These are phyloP conservation scores for Globisporangium mamillatum DNA, from an alignment of 352 stramenopile species.

Conservation along the genomic window DNA sequence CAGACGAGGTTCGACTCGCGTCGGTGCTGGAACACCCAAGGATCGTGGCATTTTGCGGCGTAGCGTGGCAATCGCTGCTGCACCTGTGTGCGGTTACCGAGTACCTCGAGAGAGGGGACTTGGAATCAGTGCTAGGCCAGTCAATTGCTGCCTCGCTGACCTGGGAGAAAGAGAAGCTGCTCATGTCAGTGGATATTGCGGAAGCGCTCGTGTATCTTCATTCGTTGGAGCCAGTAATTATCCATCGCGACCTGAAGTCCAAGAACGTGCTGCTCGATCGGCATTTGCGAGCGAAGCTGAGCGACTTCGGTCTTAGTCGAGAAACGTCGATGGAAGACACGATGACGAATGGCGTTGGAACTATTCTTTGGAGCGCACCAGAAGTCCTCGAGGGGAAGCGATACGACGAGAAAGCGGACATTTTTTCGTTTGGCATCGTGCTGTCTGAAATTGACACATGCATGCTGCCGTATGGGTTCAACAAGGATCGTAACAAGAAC, in stretches of 20 bases:
- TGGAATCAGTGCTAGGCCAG: conserved; percentile 48
- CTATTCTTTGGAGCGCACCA: conserved; percentile 69
- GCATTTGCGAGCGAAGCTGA: conserved; percentile 62
- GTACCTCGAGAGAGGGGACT: conserved; percentile 74
- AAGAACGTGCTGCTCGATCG: conserved; percentile 73
- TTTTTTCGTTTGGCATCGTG: conserved; percentile 76
- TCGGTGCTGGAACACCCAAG: conserved; percentile 72
- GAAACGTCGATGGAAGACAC: conserved; percentile 65
- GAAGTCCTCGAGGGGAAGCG: conserved; percentile 70
- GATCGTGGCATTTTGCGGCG: conserved; percentile 80
- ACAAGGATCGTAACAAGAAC: conserved; percentile 37
- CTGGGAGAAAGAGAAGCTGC: conserved; percentile 60
- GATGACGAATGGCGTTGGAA: conserved; percentile 77
- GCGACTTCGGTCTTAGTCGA: conserved; percentile 70
- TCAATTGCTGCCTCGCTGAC: conserved; percentile 37
- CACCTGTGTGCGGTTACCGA: conserved; percentile 79
- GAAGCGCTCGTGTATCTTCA: conserved; percentile 73
- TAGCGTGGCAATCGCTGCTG: conserved; percentile 73
- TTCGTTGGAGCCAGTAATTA: conserved; percentile 59
- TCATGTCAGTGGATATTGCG: conserved; percentile 57
- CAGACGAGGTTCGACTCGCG: conserved; percentile 79
- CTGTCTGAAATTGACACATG: conserved; percentile 78
- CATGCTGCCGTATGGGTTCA: conserved; percentile 68
- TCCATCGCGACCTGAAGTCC: conserved; percentile 73
- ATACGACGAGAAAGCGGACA: conserved; percentile 77